A percentile compares a stretch with the other conserved stretches of the same genome.
Conservation (phyloP, 306 rosid species). For the Elaeagnus macrophylla region DNA sequence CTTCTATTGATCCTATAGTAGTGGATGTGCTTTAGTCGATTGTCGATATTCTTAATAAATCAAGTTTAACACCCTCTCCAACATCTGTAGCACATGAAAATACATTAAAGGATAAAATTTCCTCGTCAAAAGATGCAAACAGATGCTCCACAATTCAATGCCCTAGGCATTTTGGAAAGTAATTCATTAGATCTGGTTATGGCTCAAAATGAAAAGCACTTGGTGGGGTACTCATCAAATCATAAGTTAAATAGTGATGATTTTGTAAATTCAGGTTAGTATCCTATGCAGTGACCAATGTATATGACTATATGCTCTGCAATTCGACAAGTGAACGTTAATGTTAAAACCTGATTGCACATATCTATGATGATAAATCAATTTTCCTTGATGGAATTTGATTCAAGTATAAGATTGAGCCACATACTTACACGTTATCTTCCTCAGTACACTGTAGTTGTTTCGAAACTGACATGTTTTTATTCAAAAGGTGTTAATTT, state of each 20-base stretch:
- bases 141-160: constrained; percentile 9
- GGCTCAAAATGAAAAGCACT: too few species aligned
- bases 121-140: constrained; percentile 10
- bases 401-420: too few species aligned
- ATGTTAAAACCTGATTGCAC: too few species aligned
- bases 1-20: constrained; percentile 7
- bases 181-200: too few species aligned
- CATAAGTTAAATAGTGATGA: constrained; percentile 13
- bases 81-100: constrained; percentile 28
- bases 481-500: too few species aligned
- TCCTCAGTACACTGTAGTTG: too few species aligned
- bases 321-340: too few species aligned
- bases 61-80: constrained; percentile 39
- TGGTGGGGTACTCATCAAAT: constrained; percentile 11
- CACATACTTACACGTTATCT: too few species aligned
- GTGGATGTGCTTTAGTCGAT: constrained; percentile 1
- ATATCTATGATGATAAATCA: too few species aligned
- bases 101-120: constrained; percentile 10
- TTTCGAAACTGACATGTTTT: too few species aligned
- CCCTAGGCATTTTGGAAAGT: constrained; percentile 14
- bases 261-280: constrained; percentile 33
- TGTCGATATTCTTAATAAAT: constrained; percentile 22
- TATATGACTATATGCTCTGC: too few species aligned
- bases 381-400: too few species aligned
- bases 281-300: background rate